Percentiles rank a stretch among this genome's conserved stretches.
Conservation (phyloP, 2,329 filamentous ascomycete genomes). For the Microsporum ferrugineum region DNA sequence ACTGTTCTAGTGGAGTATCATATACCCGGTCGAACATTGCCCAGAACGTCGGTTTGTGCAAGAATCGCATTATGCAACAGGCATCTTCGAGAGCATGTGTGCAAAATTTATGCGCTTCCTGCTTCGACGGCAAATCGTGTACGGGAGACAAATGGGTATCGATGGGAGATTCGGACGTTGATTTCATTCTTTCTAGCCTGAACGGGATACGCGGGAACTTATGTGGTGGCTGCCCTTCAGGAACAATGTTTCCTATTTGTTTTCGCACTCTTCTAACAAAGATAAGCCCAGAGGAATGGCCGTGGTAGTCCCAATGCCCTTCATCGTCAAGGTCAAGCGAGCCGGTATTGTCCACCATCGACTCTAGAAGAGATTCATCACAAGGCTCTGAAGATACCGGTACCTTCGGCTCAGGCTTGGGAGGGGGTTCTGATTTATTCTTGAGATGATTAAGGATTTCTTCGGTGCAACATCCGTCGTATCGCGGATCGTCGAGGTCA, state of each 20-base stretch:
- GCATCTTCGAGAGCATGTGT: slow-evolving; percentile 52
- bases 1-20: slow-evolving; percentile 51
- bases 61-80: slow-evolving; percentile 54
- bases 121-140: slow-evolving; percentile 57
- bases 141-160: slow-evolving; percentile 43
- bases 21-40: slow-evolving; percentile 67
- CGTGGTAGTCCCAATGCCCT: slow-evolving; percentile 90
- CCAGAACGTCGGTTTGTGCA: slow-evolving; percentile 75
- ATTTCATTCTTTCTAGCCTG: slow-evolving; percentile 59
- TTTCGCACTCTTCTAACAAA: slow-evolving; percentile 81
- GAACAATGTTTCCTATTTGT: slow-evolving; percentile 63
- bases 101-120: slow-evolving; percentile 46
- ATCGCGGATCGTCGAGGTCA: slow-evolving; percentile 70
- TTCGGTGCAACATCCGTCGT: slow-evolving; percentile 66
- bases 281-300: slow-evolving; percentile 79
- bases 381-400: slow-evolving; percentile 32
- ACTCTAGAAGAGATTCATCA: slow-evolving; percentile 66
- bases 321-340: slow-evolving; percentile 83
- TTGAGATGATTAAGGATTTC: slow-evolving; percentile 36
- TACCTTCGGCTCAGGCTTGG: slow-evolving; percentile 15
- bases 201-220: slow-evolving; percentile 41
- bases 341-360: slow-evolving; percentile 89
- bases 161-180: slow-evolving; percentile 53
- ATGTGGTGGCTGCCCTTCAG: slow-evolving; percentile 43
- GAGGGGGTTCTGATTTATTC: slow-evolving; percentile 19